These are phyloP conservation scores for Aspergillus panamensis DNA, from an alignment of 495 filamentous ascomycete species.

Conservation along the genomic window DNA sequence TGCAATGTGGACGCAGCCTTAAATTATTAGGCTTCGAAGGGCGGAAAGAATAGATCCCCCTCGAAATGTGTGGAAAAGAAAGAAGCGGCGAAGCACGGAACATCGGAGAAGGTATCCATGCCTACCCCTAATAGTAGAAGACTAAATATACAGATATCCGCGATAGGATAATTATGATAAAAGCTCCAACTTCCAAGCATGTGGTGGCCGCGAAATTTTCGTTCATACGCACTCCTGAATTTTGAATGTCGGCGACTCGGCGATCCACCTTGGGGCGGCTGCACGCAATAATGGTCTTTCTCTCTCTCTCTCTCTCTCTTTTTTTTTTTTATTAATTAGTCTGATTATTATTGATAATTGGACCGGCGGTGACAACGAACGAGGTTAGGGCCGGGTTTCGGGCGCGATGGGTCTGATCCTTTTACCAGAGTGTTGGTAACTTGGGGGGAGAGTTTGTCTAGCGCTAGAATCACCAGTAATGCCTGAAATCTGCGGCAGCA, in stretches of 20 bases:
- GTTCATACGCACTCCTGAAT: background rate
- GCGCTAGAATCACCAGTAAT: background rate
- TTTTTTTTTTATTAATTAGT: too few species aligned
- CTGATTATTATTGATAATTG: background rate
- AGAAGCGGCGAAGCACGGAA: too few species aligned
- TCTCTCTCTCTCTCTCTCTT: too few species aligned
- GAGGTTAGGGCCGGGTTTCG: background rate
- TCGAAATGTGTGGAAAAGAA: background rate
- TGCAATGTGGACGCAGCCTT: background rate
- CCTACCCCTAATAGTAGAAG: too few species aligned
- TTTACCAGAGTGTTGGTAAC: conserved; percentile 23
- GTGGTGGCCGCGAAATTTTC: background rate
- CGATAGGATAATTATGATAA: too few species aligned
- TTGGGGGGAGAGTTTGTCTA: conserved; percentile 9
- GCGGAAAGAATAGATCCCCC: background rate
- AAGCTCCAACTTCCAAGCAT: too few species aligned
- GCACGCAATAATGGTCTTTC: background rate
- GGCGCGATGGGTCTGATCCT: conserved; percentile 18
- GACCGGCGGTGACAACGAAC: background rate
- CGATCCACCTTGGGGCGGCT: background rate
- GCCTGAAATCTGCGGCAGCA: conserved; percentile 16
- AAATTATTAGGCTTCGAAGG: background rate
- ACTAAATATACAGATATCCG: too few species aligned
- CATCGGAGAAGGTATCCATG: too few species aligned
- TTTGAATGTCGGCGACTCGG: background rate